Base-by-base conservation (phyloP, 352 stramenopile genomes). In the Pythium brachiatum region DNA sequence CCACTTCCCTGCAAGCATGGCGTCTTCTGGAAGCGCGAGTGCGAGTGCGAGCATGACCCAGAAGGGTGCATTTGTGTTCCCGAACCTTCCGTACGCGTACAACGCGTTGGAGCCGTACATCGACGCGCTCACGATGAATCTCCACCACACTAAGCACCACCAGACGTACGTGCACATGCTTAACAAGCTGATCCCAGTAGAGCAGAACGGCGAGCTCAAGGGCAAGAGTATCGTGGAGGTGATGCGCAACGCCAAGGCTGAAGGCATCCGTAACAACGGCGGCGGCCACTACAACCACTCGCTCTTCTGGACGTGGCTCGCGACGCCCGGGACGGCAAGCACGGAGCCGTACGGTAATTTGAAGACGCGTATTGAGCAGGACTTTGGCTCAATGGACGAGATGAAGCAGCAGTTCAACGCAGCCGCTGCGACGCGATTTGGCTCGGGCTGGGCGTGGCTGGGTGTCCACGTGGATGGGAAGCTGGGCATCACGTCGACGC, bases 401-500 rank as follows among this genome's bases (percentile, higher is more conserved):
- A 90, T 96, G 57, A 72, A 75, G 41, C 48, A 68, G 7, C 64
- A 90, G 57, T 92, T 96, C 56, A 73, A 78, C 47, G 69, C 69
- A 13, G 68, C 72, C 25, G 84, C 81, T 2, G 72, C 74, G 18
- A 81, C 73, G 1, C 66, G 66, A 11, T 94, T 94, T 67, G 79
- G 79, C 52, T 86, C 75, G 23, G 79, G 79, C 32, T 89, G 79
- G 79, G 56, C 74, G 12, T 89, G 79, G 79, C 74, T 89, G 7
- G 72, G 72, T 9, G 72, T 79, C 16, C 44, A 62, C 15, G 27
- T 48, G 7, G 61, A 90, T 43, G 79, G 85, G 62, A 85, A 87
- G 56, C 75, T 98, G 13, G 82, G 89, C 46, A 83, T 98, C 62
- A 88, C 91, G 18, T 80, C 80, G 44, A 97, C 90, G 25, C 78